Base-by-base conservation (phyloP, 306 rosid species). In the Begonia fuchsioides region DNA sequence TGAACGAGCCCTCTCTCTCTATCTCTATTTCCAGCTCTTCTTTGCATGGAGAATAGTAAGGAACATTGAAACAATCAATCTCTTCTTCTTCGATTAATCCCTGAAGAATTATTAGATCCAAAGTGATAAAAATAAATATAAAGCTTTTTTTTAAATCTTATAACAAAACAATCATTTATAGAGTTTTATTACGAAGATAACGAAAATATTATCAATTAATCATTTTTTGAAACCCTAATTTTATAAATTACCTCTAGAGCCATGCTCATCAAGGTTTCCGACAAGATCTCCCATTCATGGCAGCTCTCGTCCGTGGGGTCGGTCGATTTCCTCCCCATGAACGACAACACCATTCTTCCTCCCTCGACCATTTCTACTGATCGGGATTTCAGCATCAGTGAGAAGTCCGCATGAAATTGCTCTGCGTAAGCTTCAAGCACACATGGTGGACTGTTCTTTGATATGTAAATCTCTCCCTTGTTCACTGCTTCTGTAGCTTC, bases 391-490 rank as follows among this genome's bases (percentile, higher is more conserved):
- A 81, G 53, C 12, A 88, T 80, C 17, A 8, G 0, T 0, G 61
- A 49, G 44, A 88, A 80, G 26, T 88, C 88, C 9, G 55, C 58
- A 2, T 62, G 50, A 11, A 83, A 88, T 57, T 88, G 94, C 15
- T 5, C 2, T 3, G 38, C 51, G 58, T 80, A 88, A 5, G 93
- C 87, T 3, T 81, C 76, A 53, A 74, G 0, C 8, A 88, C 95
- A 40, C 67, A 13, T 2, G 55, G 7, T 0, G 93, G 81, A 51
- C 88, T 88, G 51, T 69, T 78, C 67, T 67, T 61, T 8, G 94
- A 83, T 13, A 83, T 43, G 77, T 72, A 88, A 0, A 88, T 13
- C 63, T 74, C 72, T 16, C 94, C 83, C 44, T 78, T 80, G 75
- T 88, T 88, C 12, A 57, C 8, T 3, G 35, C 55, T 9, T 9